Evolutionary conservation across 1,284 basidiomycete genomes (phyloP).

Genomic region (Melampsora larici-populina): DNA sequence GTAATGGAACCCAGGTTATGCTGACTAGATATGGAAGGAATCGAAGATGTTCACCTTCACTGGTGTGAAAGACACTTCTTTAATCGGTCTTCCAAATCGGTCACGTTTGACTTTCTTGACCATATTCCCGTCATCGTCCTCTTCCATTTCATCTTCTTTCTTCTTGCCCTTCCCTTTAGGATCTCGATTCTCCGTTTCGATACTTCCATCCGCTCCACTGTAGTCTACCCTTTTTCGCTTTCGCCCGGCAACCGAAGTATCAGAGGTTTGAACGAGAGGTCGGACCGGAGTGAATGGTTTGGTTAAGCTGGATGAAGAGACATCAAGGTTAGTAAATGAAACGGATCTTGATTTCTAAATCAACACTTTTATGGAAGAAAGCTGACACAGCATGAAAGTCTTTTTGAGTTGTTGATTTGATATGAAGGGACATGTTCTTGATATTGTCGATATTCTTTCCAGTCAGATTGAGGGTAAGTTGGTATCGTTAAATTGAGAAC

Average conservation of each 20-base stretch:
- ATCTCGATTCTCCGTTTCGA: slow-evolving; percentile 12
- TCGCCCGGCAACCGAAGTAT: slow-evolving; percentile 17
- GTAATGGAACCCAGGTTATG: too few species aligned
- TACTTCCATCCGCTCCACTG: slow-evolving; percentile 5
- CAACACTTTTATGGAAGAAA: too few species aligned
- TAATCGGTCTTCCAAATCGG: slow-evolving; percentile 39
- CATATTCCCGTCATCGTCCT: slow-evolving; percentile 37
- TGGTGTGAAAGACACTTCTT: slow-evolving; percentile 26
- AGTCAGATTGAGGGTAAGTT: too few species aligned
- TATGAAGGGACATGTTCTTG: too few species aligned
- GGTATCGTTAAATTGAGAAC: too few species aligned
- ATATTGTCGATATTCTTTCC: too few species aligned
- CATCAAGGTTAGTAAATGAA: background rate
- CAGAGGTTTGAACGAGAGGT: background rate
- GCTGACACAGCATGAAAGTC: too few species aligned
- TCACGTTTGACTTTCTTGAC: slow-evolving; percentile 41
- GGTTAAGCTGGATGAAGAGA: background rate
- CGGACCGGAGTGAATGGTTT: slow-evolving; percentile 37
- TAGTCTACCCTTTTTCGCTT: slow-evolving; percentile 32
- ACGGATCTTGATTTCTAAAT: too few species aligned
- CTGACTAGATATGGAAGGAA: background rate
- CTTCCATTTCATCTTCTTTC: slow-evolving; percentile 40
- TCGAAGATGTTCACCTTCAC: slow-evolving; percentile 5
- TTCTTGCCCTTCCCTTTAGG: slow-evolving; percentile 20
- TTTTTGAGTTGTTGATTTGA: too few species aligned